Base-by-base conservation (phyloP, 148 eudicot species). In the Pharnaceum exiguum region DNA sequence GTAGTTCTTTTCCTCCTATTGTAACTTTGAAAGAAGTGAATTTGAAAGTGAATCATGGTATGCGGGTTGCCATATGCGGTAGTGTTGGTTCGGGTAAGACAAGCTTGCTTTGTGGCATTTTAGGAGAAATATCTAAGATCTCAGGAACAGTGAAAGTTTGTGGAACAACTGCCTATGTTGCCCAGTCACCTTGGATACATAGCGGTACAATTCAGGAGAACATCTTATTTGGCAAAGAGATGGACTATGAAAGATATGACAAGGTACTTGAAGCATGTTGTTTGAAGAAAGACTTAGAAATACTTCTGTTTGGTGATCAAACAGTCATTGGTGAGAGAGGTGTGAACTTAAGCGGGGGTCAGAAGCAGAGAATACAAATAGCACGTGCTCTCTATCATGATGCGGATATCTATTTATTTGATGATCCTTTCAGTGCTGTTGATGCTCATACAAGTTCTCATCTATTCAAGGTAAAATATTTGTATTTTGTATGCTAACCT, bases 291-390 rank as follows among this genome's bases (percentile, higher is more conserved):
- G 83, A 79, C 65, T 27, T 79, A 35, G 71, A 71, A 50, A 58
- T 75, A 39, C 74, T 79, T 25, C 52, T 77, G 10, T 79, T 67
- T 54, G 83, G 82, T 10, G 83, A 79, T 75, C 74, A 75, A 45
- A 79, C 79, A 16, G 59, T 79, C 33, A 75, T 79, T 21, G 83
- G 79, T 13, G 79, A 78, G 51, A 78, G 82, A 32, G 82, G 82
- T 32, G 74, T 78, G 18, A 77, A 77, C 53, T 51, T 77, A 57
- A 72, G 77, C 53, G 81, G 81, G 3, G 77, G 81, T 62, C 57
- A 62, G 28, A 62, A 62, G 56, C 66, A 61, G 16, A 36, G 66
- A 49, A 61, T 61, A 61, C 66, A 61, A 26, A 61, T 61, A 7
- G 66, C 66, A 11, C 56, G 66, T 28, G 58, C 67, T 19, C 23